Evolutionary conservation across 345 rosid genomes (phyloP).

Genomic region (Dipteronia sinensis): DNA sequence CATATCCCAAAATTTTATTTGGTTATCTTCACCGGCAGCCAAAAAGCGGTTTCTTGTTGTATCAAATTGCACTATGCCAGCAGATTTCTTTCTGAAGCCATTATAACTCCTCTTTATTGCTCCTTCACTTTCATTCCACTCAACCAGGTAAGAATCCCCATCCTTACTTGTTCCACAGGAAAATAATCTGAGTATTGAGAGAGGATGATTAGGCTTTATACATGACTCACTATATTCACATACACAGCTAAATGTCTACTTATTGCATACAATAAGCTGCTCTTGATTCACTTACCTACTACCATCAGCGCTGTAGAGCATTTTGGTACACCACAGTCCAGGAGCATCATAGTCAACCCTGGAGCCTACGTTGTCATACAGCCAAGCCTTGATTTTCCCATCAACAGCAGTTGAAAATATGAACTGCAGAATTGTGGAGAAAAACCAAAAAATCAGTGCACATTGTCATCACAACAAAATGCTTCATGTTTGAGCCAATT

Average conservation of each 20-base stretch:
- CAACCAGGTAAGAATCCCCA: conserved; percentile 73
- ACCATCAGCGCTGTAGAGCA: conserved; percentile 92
- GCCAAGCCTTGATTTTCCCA: conserved; percentile 97
- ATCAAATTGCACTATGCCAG: conserved; percentile 70
- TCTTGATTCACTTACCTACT: conserved; percentile 54
- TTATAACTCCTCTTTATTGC: conserved; percentile 59
- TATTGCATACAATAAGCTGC: neutral
- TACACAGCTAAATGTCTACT: neutral
- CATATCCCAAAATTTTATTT: conserved; percentile 78
- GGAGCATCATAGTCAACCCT: conserved; percentile 94
- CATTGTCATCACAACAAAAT: neutral
- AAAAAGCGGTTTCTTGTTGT: conserved; percentile 62
- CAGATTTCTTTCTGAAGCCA: conserved; percentile 66
- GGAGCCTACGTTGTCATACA: conserved; percentile 75
- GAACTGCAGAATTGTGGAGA: conserved; percentile 48
- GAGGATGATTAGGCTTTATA: conserved; percentile 5
- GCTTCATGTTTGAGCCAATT: neutral
- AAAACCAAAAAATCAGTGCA: conserved; percentile 5
- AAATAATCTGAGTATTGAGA: conserved; percentile 48
- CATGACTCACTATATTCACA: neutral
- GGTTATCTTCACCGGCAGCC: conserved; percentile 74
- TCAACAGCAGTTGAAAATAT: conserved; percentile 85
- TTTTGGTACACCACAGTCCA: conserved; percentile 77
- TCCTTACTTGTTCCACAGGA: conserved; percentile 87
- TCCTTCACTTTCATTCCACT: conserved; percentile 87